These are phyloP conservation scores for Ascochyta lentis DNA, from an alignment of 2,329 filamentous ascomycete species.

Conservation along the genomic window DNA sequence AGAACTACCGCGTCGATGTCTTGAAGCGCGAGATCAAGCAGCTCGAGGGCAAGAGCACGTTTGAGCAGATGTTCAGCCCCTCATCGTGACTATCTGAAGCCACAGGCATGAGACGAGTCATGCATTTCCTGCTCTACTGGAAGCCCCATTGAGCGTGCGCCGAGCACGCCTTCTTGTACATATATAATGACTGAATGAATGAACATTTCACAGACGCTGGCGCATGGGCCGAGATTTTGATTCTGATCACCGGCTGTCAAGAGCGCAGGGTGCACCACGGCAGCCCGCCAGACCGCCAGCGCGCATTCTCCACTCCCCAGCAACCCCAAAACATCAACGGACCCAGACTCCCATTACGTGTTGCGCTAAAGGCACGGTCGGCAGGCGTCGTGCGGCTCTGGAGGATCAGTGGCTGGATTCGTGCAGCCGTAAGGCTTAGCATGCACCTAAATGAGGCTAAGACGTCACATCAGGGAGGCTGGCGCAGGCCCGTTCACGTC, in stretches of 20 bases:
- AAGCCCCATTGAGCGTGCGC: conserved; percentile 11
- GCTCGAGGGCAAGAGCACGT: conserved; percentile 56
- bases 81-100: conserved; percentile 11
- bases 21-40: conserved; percentile 64
- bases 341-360: conserved; percentile 13
- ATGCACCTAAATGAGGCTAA: conserved; percentile 2
- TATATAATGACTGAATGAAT: conserved; percentile 3
- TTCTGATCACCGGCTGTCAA: background rate
- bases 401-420: conserved; percentile 15
- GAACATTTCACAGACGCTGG: background rate
- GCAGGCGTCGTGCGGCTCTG: conserved; percentile 15
- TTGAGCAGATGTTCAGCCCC: conserved; percentile 38
- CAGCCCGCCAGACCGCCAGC: background rate
- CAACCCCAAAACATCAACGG: conserved; percentile 2
- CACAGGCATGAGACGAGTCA: conserved; percentile 7
- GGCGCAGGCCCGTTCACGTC: conserved; percentile 4
- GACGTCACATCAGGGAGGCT: conserved; percentile 17
- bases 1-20: conserved; percentile 68
- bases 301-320: conserved; percentile 6
- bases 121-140: conserved; percentile 16
- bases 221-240: background rate
- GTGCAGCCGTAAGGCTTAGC: conserved; percentile 13
- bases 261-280: conserved; percentile 1
- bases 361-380: conserved; percentile 9
- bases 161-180: background rate